These are phyloP conservation scores for Leucosporidium scottii DNA, from an alignment of 768 basidiomycete genomes.

Conservation along the genomic window DNA sequence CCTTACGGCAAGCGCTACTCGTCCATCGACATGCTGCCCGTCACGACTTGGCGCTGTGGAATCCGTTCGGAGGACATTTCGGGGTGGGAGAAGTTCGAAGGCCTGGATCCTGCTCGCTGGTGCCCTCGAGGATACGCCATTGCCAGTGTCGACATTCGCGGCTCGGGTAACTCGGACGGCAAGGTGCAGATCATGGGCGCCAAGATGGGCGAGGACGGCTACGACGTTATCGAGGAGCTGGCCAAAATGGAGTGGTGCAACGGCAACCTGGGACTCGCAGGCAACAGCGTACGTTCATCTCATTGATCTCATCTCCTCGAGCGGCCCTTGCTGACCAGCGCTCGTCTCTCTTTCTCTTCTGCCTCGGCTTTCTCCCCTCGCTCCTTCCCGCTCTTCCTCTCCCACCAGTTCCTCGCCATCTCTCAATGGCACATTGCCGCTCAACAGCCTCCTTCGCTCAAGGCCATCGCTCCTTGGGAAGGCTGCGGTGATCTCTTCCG, in stretches of 20 bases:
- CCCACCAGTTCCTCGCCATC: conserved; percentile 22
- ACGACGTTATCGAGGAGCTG: conserved; percentile 28
- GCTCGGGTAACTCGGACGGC: conserved; percentile 23
- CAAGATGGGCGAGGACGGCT: conserved; percentile 23
- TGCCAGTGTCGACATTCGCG: conserved; percentile 17
- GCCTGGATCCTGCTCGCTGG: conserved; percentile 22
- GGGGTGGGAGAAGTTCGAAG: conserved; percentile 29
- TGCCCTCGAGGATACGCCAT: conserved; percentile 23
- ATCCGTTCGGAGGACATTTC: conserved; percentile 10
- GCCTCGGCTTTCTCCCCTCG: no score
- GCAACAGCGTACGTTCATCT: conserved; percentile 13
- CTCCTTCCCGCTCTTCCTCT: no score
- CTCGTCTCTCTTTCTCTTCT: no score
- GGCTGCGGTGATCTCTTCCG: conserved; percentile 24
- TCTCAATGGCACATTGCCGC: conserved; percentile 29
- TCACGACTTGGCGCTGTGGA: conserved; percentile 18
- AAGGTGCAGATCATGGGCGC: conserved; percentile 16
- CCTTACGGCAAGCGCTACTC: conserved; percentile 28
- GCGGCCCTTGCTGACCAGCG: neutral
- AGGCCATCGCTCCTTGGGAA: conserved; percentile 36
- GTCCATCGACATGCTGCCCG: conserved; percentile 12
- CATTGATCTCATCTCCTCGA: neutral
- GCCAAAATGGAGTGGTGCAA: conserved; percentile 30
- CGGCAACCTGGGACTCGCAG: conserved; percentile 31
- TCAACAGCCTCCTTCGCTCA: conserved; percentile 33